phyloP scores from a whole-genome alignment of 2,329 filamentous ascomycete genomes.

The Lachnellula cervina region DNA sequence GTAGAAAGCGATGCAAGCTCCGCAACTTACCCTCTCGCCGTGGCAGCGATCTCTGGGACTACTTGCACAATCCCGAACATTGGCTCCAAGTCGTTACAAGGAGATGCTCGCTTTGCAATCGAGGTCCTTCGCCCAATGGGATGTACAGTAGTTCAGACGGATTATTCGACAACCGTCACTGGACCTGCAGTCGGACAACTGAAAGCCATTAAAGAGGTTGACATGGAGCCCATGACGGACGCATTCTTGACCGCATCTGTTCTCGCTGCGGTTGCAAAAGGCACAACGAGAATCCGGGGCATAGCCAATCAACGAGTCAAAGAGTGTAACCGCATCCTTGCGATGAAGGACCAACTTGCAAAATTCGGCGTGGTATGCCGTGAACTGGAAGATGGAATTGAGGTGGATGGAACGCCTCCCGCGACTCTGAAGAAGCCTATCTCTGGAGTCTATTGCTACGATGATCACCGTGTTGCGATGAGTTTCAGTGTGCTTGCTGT shows the following conservation, averaged over 20 bases:
- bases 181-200: conserved; percentile 73
- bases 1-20: conserved; percentile 98
- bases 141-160: conserved; percentile 80
- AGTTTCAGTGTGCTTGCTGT: conserved; percentile 88
- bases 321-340: conserved; percentile 92
- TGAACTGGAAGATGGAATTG: conserved; percentile 93
- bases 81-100: conserved; percentile 84
- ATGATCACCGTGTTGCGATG: conserved; percentile 97
- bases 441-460: conserved; percentile 83
- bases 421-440: conserved; percentile 48
- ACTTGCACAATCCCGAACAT: conserved; percentile 97
- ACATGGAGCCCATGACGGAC: conserved; percentile 99
- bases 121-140: conserved; percentile 92
- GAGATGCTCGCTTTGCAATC: conserved; percentile 88
- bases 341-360: conserved; percentile 90
- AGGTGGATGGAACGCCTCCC: conserved; percentile 53
- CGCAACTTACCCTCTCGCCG: conserved; percentile 89
- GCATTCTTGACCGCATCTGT: conserved; percentile 95
- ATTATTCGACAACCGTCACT: conserved; percentile 84
- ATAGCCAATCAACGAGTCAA: conserved; percentile 98
- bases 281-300: conserved; percentile 80
- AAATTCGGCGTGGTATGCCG: conserved; percentile 87
- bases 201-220: conserved; percentile 72
- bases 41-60: conserved; percentile 92
- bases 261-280: conserved; percentile 80